Evolutionary conservation across 1,284 basidiomycete genomes (phyloP).

Genomic region (Ceratobasidium theobromae): DNA sequence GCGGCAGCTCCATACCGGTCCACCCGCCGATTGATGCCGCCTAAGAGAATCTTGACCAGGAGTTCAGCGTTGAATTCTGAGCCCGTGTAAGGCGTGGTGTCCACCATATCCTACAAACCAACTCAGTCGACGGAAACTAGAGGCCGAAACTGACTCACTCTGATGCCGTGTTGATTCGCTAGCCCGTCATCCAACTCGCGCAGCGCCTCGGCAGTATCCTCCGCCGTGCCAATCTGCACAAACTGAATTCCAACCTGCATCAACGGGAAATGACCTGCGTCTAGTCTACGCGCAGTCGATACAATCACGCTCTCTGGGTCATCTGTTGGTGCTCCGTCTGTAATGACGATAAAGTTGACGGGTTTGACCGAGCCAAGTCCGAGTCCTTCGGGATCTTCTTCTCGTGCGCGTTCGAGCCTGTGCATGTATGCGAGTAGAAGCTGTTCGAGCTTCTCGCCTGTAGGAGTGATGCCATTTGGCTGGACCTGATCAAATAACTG

Average conservation of each 20-base stretch:
- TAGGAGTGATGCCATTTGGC: conserved; percentile 53
- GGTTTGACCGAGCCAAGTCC: conserved; percentile 46
- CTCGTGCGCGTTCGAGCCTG: conserved; percentile 46
- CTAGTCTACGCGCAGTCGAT: conserved; percentile 40
- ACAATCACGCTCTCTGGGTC: conserved; percentile 42
- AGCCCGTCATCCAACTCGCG: conserved; percentile 53
- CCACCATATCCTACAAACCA: conserved; percentile 50
- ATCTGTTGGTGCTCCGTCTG: conserved; percentile 52
- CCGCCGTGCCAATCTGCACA: conserved; percentile 57
- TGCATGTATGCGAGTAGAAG: conserved; percentile 51
- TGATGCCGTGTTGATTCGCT: conserved; percentile 42
- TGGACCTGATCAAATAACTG: conserved; percentile 49
- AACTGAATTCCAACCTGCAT: conserved; percentile 58
- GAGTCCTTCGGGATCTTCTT: conserved; percentile 37
- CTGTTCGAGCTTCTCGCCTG: conserved; percentile 52
- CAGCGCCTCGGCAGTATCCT: conserved; percentile 51
- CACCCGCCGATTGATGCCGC: conserved; percentile 43
- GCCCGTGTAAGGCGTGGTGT: conserved; percentile 47
- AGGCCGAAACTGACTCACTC: conserved; percentile 39
- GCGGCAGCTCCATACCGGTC: conserved; percentile 33
- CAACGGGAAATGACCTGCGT: conserved; percentile 40
- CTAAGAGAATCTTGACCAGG: conserved; percentile 51
- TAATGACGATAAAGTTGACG: conserved; percentile 61
- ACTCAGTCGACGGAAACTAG: not conserved
- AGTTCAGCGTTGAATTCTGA: conserved; percentile 44